Percentiles rank a stretch among this genome's conserved stretches.
These are phyloP conservation scores for Talaromyces thailandensis DNA, from an alignment of 495 filamentous ascomycete species.

Conservation along the genomic window DNA sequence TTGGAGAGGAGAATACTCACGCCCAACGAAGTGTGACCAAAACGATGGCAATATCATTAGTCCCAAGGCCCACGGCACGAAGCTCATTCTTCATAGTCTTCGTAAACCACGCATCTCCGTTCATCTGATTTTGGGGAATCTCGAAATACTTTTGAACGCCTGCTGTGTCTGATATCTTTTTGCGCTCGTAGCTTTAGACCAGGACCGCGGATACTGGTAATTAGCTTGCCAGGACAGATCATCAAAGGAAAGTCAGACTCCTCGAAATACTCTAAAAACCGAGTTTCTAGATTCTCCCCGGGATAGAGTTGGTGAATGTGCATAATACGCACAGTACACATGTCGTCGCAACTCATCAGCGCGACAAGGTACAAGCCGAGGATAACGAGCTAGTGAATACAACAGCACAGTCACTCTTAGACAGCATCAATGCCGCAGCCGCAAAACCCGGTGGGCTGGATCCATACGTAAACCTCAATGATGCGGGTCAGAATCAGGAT, in stretches of 20 bases:
- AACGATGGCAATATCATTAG: neutral
- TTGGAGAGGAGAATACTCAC: neutral
- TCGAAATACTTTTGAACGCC: neutral
- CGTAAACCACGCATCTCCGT: neutral
- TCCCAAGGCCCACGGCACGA: neutral
- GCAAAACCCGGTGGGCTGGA: slow-evolving; percentile 7
- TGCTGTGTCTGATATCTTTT: neutral
- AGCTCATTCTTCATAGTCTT: neutral
- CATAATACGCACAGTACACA: slow-evolving; percentile 3
- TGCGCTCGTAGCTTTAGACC: neutral
- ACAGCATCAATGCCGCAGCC: slow-evolving; percentile 10
- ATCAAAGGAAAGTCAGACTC: neutral
- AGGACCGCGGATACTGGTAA: neutral
- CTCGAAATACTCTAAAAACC: neutral
- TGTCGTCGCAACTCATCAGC: slow-evolving; percentile 11
- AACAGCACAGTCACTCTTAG: slow-evolving; percentile 7
- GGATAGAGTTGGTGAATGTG: neutral
- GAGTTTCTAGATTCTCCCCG: neutral
- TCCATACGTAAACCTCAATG: slow-evolving; percentile 20
- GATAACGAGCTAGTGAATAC: slow-evolving; percentile 13
- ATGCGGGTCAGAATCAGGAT: slow-evolving; percentile 16
- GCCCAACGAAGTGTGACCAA: neutral
- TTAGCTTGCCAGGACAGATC: neutral
- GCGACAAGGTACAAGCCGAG: slow-evolving; percentile 12
- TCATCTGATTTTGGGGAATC: neutral